Conservation (phyloP, 179 eudicot genomes). For the Silene vulgaris region DNA sequence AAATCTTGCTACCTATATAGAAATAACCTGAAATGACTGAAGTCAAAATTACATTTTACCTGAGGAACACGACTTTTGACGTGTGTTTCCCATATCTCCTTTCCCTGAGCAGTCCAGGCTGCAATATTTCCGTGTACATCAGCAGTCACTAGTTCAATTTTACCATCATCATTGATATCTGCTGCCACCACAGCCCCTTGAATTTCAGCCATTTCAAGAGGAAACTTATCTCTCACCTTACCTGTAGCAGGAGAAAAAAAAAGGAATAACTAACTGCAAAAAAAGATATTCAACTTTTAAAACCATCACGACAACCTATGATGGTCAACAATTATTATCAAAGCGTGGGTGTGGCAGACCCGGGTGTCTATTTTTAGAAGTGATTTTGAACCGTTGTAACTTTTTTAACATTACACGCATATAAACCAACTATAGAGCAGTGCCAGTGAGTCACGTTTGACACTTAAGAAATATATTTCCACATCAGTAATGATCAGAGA, state of each 20-base stretch:
- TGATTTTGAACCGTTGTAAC: not conserved
- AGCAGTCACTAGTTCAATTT: conserved; percentile 83
- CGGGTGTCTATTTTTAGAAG: no score
- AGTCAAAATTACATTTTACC: conserved; percentile 32
- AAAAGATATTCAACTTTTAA: not conserved
- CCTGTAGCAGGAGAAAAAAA: conserved; percentile 37
- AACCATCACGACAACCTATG: no score
- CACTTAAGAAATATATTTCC: not conserved
- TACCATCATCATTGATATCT: conserved; percentile 95
- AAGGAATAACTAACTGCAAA: not conserved
- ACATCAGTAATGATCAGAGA: no score
- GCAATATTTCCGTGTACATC: conserved; percentile 94
- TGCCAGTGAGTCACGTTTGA: not conserved
- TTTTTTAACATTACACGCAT: not conserved
- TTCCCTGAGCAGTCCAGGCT: conserved; percentile 95
- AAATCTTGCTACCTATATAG: not conserved
- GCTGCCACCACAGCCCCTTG: conserved; percentile 93
- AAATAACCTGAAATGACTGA: not conserved
- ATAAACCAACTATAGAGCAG: not conserved
- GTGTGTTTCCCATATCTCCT: conserved; percentile 88
- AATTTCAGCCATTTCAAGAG: conserved; percentile 97
- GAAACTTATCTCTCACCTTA: conserved; percentile 78
- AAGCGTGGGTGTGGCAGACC: no score
- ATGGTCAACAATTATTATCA: no score
- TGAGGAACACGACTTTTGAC: conserved; percentile 86